Conservation (phyloP, 2,329 filamentous ascomycete genomes). For the Geosmithia morbida region DNA sequence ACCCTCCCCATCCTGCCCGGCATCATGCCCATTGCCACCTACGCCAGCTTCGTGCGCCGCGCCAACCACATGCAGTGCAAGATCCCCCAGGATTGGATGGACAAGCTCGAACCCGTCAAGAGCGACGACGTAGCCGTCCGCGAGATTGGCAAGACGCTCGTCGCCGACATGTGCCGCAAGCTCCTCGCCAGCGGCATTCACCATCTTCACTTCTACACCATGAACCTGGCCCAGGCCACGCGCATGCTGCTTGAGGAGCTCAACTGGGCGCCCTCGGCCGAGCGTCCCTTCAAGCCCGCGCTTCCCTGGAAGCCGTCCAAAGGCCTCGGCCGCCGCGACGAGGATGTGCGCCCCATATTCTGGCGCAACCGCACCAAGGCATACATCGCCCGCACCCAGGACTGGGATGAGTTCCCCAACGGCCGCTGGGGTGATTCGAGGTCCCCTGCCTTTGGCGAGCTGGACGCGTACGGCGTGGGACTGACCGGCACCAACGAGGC, state of each 20-base stretch:
- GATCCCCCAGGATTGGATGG: slow-evolving; percentile 69
- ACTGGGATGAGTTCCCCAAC: slow-evolving; percentile 99
- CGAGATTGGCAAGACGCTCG: slow-evolving; percentile 73
- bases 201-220: slow-evolving; percentile 96
- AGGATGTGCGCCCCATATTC: slow-evolving; percentile 96
- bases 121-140: slow-evolving; percentile 90
- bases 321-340: slow-evolving; percentile 71
- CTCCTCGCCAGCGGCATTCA: slow-evolving; percentile 70
- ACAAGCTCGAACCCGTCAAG: slow-evolving; percentile 79
- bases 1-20: slow-evolving; percentile 71
- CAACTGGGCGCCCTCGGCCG: slow-evolving; percentile 60
- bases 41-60: slow-evolving; percentile 80
- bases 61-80: slow-evolving; percentile 84
- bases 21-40: slow-evolving; percentile 84
- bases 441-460: slow-evolving; percentile 88
- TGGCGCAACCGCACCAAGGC: slow-evolving; percentile 96
- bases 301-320: slow-evolving; percentile 94
- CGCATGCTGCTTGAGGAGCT: slow-evolving; percentile 90
- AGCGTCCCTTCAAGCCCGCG: slow-evolving; percentile 72
- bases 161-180: slow-evolving; percentile 81
- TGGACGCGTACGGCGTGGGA: slow-evolving; percentile 88
- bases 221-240: slow-evolving; percentile 93
- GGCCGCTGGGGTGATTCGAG: slow-evolving; percentile 96
- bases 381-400: slow-evolving; percentile 87
- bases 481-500: slow-evolving; percentile 91